A percentile compares a stretch with the other conserved stretches of the same genome.
phyloP scores from a whole-genome alignment of 306 rosid species.

The Cicer arietinum region DNA sequence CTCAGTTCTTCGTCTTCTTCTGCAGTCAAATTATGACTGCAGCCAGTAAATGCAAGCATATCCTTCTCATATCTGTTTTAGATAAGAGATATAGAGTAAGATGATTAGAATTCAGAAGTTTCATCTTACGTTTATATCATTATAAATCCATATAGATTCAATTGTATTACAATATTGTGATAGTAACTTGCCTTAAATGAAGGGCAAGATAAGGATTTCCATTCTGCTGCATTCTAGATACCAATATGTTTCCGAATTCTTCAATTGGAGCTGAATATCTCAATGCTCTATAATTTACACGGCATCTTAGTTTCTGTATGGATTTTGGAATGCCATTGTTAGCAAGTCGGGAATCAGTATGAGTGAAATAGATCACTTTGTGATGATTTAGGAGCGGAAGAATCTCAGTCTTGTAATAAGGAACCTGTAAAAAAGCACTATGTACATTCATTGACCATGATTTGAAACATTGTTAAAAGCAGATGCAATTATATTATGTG shows the following conservation, averaged over 20 bases:
- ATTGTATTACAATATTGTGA: conserved; percentile 33
- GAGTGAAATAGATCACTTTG: conserved; percentile 89
- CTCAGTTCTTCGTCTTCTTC: conserved; percentile 82
- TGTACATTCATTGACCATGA: conserved; percentile 26
- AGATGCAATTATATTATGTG: conserved; percentile 17
- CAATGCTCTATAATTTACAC: conserved; percentile 82
- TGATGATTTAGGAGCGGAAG: conserved; percentile 85
- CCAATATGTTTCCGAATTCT: conserved; percentile 72
- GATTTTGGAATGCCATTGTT: conserved; percentile 72
- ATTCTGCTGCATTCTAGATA: conserved; percentile 82
- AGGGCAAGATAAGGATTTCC: conserved; percentile 85
- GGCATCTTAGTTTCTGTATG: conserved; percentile 89
- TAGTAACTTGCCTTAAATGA: conserved; percentile 81
- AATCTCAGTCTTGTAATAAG: conserved; percentile 79
- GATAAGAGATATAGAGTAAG: conserved; percentile 20
- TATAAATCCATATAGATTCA: conserved; percentile 29
- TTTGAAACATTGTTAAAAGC: conserved; percentile 30
- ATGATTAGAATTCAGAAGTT: background rate
- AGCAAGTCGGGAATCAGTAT: conserved; percentile 88
- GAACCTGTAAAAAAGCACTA: conserved; percentile 61
- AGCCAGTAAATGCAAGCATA: conserved; percentile 98
- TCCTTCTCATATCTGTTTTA: conserved; percentile 89
- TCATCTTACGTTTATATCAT: background rate
- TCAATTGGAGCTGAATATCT: conserved; percentile 88
- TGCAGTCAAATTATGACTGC: conserved; percentile 87